Evolutionary conservation across 2,329 filamentous ascomycete genomes (phyloP).

Genomic region (Phialocephala sp.): DNA sequence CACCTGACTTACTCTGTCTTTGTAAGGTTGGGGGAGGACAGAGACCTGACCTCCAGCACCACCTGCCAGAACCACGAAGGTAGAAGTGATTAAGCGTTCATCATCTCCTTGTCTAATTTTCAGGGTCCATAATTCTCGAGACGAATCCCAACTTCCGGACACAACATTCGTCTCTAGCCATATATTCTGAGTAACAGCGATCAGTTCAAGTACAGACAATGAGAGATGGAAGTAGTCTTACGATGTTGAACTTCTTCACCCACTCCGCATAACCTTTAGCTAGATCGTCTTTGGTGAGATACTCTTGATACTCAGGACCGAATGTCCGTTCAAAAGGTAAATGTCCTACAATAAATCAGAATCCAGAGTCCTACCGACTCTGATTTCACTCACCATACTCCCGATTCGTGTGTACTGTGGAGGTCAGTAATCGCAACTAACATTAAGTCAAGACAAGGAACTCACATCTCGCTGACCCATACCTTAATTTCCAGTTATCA

Average conservation of each 20-base stretch:
- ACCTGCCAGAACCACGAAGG: slow-evolving; percentile 25
- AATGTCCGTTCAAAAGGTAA: slow-evolving; percentile 32
- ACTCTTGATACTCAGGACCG: slow-evolving; percentile 21
- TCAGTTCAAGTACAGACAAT: background rate
- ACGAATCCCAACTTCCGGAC: slow-evolving; percentile 21
- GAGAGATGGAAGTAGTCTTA: background rate
- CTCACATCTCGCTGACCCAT: slow-evolving; percentile 27
- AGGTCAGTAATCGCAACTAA: background rate
- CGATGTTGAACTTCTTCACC: slow-evolving; percentile 27
- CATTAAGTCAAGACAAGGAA: background rate
- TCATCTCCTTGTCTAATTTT: slow-evolving; percentile 11
- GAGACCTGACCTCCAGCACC: slow-evolving; percentile 25
- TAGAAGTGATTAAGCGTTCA: slow-evolving; percentile 11
- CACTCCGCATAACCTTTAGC: slow-evolving; percentile 25
- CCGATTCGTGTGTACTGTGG: slow-evolving; percentile 24
- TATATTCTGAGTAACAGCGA: slow-evolving; percentile 16
- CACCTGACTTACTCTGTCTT: background rate
- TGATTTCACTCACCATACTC: slow-evolving; percentile 24
- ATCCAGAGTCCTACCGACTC: too few species aligned
- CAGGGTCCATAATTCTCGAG: slow-evolving; percentile 20
- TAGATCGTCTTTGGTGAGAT: slow-evolving; percentile 27
- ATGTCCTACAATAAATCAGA: slow-evolving; percentile 21
- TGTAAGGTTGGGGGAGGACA: slow-evolving; percentile 9
- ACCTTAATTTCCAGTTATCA: slow-evolving; percentile 65
- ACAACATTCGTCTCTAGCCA: slow-evolving; percentile 18